Evolutionary conservation across 495 filamentous ascomycete genomes (phyloP).

Genomic region (Penicilliopsis zonata): DNA sequence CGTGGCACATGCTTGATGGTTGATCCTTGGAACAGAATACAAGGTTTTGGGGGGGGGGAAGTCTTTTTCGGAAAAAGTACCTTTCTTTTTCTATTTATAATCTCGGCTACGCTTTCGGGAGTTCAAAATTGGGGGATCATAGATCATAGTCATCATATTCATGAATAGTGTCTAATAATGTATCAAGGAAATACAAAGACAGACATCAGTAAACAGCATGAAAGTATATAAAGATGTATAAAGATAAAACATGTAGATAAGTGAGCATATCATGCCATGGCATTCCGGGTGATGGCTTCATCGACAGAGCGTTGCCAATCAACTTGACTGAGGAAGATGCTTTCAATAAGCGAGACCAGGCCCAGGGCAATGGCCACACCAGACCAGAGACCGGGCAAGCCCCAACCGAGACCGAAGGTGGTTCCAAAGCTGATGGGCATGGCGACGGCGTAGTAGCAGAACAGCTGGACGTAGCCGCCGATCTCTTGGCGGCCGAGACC

Average conservation of each 20-base stretch:
- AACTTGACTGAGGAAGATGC: conserved; percentile 48
- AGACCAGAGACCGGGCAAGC: conserved; percentile 66
- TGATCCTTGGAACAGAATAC: no score
- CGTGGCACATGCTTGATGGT: no score
- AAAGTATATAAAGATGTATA: conserved; percentile 4
- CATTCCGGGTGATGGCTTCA: conserved; percentile 60
- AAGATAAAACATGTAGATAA: background rate
- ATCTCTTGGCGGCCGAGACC: conserved; percentile 79
- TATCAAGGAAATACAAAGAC: no score
- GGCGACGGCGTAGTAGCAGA: conserved; percentile 74
- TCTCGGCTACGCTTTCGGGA: no score
- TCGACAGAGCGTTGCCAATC: conserved; percentile 65
- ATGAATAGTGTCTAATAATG: no score
- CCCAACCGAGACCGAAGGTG: conserved; percentile 61
- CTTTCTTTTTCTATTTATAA: no score
- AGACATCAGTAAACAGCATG: conserved; percentile 1
- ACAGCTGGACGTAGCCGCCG: conserved; percentile 76
- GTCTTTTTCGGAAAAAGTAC: no score
- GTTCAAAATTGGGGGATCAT: no score
- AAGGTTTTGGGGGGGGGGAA: no score
- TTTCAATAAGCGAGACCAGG: conserved; percentile 55
- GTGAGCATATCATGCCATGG: conserved; percentile 28
- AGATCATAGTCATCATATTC: no score
- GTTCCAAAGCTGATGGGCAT: conserved; percentile 73
- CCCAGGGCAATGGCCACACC: conserved; percentile 62